Evolutionary conservation across 1,139 yeast genomes (phyloP), one percentile per base, ranked within the genome.

Genomic region (Protomyces macrosporus): DNA sequence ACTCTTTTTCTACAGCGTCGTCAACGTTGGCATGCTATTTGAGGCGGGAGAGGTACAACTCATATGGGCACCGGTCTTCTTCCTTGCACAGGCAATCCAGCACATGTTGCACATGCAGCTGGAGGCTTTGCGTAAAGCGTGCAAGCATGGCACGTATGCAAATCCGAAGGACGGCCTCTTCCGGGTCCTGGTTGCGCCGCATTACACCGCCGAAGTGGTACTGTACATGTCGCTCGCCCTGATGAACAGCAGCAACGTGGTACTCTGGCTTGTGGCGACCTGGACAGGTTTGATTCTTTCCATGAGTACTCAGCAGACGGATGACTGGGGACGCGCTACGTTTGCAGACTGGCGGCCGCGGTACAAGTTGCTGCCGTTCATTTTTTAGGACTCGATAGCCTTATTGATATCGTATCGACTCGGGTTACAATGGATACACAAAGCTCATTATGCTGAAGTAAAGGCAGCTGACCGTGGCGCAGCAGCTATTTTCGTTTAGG

Each of bases 161-260:
- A 71, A 82, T 40, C 97, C 97, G 0, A 71, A 72, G 0, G 73
- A 74, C 50, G 79, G 85, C 1, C 71, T 84, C 56, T 86, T 89
- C 72, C 73, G 73, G 50, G 70, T 71, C 12, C 79, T 83, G 1
- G 80, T 87, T 10, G 86, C 90, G 70, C 91, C 97, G 0, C 97
- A 91, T 73, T 91, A 90, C 70, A 77, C 86, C 16, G 88, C 87
- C 69, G 98, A 91, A 72, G 76, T 88, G 1, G 65, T 82, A 36
- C 81, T 90, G 23, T 91, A 91, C 70, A 55, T 78, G 0, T 71
- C 82, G 0, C 70, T 82, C 0, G 68, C 69, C 5, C 36, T 60
- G 35, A 64, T 50, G 10, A 54, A 60, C 23, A 10, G 45, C 14
- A 39, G 36, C 16, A 59, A 59, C 39, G 12, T 55, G 40, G 39